Percentiles rank a stretch among this genome's conserved stretches.
Conservation (phyloP, 371 early-diverging fungal genomes). For the Syncephalis fuscata region DNA sequence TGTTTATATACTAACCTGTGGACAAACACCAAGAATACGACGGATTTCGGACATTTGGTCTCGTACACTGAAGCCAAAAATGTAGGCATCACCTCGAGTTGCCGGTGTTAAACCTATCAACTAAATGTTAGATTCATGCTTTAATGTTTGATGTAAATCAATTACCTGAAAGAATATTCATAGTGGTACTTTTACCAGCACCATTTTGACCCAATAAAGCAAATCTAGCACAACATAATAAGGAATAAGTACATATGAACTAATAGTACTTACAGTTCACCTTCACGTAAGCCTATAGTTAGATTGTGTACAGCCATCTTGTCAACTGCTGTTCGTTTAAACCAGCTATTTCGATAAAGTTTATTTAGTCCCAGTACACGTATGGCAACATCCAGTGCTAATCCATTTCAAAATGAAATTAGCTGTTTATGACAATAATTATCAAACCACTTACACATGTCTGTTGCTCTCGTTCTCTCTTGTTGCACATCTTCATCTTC, state of each 20-base stretch:
- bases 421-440: constrained; percentile 13
- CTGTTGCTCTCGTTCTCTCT: constrained; percentile 16
- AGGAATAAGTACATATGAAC: background rate
- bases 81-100: constrained; percentile 35
- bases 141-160: no score
- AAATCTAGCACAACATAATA: constrained; percentile 3
- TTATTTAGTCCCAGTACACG: constrained; percentile 21
- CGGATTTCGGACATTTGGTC: constrained; percentile 37
- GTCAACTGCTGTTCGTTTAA: constrained; percentile 21
- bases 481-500: constrained; percentile 31
- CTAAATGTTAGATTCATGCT: no score
- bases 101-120: constrained; percentile 27
- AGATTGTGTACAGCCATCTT: constrained; percentile 45
- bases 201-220: constrained; percentile 54
- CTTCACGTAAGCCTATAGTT: constrained; percentile 34
- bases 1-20: constrained; percentile 7
- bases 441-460: constrained; percentile 11
- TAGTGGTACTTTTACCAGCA: constrained; percentile 50
- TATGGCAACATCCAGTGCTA: no score
- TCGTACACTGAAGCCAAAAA: constrained; percentile 26
- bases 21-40: constrained; percentile 50
- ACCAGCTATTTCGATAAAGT: constrained; percentile 21
- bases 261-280: constrained; percentile 20
- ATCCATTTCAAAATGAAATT: no score
- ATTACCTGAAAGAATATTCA: constrained; percentile 36